phyloP scores from a whole-genome alignment of 176 grass and related monocot species.

The Saccharum spontaneum region DNA sequence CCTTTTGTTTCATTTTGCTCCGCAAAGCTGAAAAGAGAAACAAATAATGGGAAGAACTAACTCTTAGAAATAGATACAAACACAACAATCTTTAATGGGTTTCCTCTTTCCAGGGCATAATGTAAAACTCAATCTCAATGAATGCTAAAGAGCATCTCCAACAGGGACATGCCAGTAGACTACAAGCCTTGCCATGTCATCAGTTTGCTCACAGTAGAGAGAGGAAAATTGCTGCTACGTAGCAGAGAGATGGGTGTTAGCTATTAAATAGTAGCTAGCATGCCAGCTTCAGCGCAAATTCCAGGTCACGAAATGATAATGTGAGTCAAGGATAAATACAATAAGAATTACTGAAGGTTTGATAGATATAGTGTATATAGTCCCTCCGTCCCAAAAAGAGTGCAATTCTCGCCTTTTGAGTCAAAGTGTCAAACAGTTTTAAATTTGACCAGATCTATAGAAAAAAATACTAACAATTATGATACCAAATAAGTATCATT shows the following conservation, averaged over 20 bases:
- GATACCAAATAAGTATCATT: neutral
- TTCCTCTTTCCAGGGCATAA: neutral
- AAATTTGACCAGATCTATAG: neutral
- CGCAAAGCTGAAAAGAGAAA: constrained; percentile 67
- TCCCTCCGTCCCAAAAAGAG: neutral
- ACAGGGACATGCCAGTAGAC: neutral
- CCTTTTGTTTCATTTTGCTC: constrained; percentile 98
- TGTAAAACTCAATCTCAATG: neutral
- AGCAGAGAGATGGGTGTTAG: neutral
- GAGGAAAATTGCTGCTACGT: neutral
- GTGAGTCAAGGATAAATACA: neutral
- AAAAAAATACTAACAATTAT: neutral
- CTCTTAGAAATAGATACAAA: neutral
- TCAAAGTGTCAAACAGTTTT: neutral
- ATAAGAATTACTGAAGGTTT: neutral
- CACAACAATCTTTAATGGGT: neutral
- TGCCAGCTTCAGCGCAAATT: neutral
- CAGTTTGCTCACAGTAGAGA: neutral
- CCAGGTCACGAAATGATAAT: neutral
- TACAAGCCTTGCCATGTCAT: neutral
- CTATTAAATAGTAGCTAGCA: neutral
- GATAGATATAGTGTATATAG: neutral
- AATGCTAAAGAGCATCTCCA: neutral
- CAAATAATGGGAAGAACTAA: neutral
- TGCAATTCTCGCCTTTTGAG: neutral